Base-by-base conservation (phyloP, 2,329 filamentous ascomycete species). In the Hymenoscyphus albidus region DNA sequence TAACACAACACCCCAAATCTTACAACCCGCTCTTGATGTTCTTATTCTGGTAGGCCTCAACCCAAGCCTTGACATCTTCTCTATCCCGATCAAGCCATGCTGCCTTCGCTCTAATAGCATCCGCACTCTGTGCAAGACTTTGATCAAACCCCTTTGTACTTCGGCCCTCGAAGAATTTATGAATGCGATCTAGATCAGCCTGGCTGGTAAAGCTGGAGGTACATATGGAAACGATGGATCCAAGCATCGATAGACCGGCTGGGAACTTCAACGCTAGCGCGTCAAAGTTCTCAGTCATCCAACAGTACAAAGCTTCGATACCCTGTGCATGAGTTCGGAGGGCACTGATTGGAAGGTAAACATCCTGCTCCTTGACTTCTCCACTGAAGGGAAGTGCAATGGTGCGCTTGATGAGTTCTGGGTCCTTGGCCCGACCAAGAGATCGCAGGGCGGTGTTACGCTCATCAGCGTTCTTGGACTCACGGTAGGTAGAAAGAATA, bases 291-390 rank as follows among this genome's bases (percentile, higher is more conserved):
- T 88, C 83, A 75, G 88, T 90, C 81, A 96, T 83, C 91, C 92
- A 98, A 18, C 77, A 78, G 84, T 90, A 97, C 64, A 97, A 83
- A 7, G 90, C 90, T 64, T 90, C 81, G 63, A 96, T 90, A 70
- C 94, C 94, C 55, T 88, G 86, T 7, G 87, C 80, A 75, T 96
- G 92, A 62, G 85, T 85, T 65, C 93, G 87, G 35, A 98, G 84
- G 7, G 91, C 91, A 40, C 87, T 85, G 48, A 95, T 85, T 1
- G 94, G 93, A 75, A 97, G 87, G 80, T 97, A 97, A 69, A 97
- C 88, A 77, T 98, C 94, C 77, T 97, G 94, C 69, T 91, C 92
- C 82, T 96, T 96, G 78, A 97, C 90, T 70, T 96, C 89, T 67
- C 88, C 86, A 76, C 87, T 87, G 64, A 93, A 83, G 39, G 93